Percentiles rank a stretch among this genome's conserved stretches.
Conservation (phyloP, 768 basidiomycete genomes). For the Boletales sp. region DNA sequence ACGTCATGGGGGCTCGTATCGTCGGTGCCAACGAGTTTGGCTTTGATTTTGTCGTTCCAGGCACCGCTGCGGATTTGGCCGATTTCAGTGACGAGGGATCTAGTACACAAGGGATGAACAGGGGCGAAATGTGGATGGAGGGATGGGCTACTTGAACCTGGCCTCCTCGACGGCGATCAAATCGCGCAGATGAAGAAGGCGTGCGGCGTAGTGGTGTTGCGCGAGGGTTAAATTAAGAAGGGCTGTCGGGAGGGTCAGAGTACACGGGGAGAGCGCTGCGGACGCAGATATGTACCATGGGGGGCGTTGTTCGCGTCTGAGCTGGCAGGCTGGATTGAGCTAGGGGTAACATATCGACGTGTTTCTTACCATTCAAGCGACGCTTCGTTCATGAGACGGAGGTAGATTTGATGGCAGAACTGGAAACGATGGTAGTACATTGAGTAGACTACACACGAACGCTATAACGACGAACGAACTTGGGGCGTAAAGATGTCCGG, state of each 20-base stretch:
- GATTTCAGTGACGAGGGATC: conserved; percentile 69
- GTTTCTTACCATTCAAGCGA: conserved; percentile 56
- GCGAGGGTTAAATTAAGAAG: conserved; percentile 66
- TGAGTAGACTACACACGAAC: conserved; percentile 13
- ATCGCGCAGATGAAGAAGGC: conserved; percentile 68
- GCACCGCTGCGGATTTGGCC: conserved; percentile 67
- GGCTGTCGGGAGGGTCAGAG: conserved; percentile 40
- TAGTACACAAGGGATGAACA: conserved; percentile 22
- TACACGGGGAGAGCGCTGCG: background rate
- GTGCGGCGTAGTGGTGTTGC: conserved; percentile 65
- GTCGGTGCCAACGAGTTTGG: conserved; percentile 24
- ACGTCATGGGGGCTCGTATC: conserved; percentile 4
- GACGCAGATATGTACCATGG: conserved; percentile 40
- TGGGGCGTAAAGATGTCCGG: conserved; percentile 69
- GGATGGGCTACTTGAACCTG: conserved; percentile 65
- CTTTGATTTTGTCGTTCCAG: conserved; percentile 54
- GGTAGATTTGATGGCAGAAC: conserved; percentile 69
- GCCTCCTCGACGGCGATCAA: conserved; percentile 70
- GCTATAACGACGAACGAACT: conserved; percentile 34
- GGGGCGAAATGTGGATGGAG: background rate
- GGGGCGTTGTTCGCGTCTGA: conserved; percentile 50
- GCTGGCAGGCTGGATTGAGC: conserved; percentile 22
- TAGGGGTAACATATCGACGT: background rate
- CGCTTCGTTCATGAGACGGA: conserved; percentile 64
- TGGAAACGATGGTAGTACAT: conserved; percentile 26